phyloP scores from a whole-genome alignment of 257 asterid species.

The Solanum neorickii region DNA sequence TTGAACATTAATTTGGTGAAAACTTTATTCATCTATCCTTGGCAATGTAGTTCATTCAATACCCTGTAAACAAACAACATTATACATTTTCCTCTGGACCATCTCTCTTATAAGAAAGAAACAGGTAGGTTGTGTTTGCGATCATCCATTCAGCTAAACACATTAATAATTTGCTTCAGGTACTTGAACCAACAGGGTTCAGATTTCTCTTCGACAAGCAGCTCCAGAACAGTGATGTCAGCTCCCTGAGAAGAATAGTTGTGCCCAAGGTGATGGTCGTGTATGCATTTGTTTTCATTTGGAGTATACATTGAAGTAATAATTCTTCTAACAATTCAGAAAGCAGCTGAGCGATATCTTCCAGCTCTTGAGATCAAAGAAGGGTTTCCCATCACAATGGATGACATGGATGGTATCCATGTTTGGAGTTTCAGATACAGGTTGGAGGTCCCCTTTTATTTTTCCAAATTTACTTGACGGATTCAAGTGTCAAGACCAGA shows the following conservation, averaged over 20 bases:
- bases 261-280: conserved; percentile 27
- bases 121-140: background rate
- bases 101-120: background rate
- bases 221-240: conserved; percentile 38
- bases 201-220: conserved; percentile 33
- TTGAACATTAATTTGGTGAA: background rate
- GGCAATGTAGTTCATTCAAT: background rate
- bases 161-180: conserved; percentile 8
- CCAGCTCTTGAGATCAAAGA: conserved; percentile 30
- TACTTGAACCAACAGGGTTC: conserved; percentile 12
- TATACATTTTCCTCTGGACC: background rate
- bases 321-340: conserved; percentile 10
- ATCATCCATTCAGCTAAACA: background rate
- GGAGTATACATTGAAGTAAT: background rate
- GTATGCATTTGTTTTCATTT: background rate
- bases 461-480: background rate
- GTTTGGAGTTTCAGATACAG: conserved; percentile 36
- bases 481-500: background rate
- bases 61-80: background rate
- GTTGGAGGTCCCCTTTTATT: background rate
- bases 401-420: conserved; percentile 40
- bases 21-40: background rate
- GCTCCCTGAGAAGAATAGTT: conserved; percentile 29
- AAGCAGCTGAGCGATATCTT: conserved; percentile 26
- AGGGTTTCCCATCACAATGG: conserved; percentile 28